phyloP scores from a whole-genome alignment of 1,139 yeast genomes.

The Saccharomyces hybrid region DNA sequence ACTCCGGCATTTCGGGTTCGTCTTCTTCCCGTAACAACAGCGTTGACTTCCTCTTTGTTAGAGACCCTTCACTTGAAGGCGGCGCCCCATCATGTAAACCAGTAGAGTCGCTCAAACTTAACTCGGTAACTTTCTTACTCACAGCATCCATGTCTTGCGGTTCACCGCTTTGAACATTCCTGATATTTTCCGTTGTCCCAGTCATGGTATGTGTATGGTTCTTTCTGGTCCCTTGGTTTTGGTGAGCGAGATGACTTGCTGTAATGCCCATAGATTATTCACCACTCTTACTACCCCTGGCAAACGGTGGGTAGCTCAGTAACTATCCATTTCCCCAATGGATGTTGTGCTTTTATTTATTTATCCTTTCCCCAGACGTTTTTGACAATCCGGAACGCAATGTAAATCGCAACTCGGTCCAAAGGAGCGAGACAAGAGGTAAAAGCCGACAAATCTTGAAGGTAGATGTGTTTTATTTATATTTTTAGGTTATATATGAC shows the following conservation, averaged over 20 bases:
- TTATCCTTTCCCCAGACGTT: neutral
- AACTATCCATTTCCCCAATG: neutral
- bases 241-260: neutral
- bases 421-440: neutral
- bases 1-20: neutral
- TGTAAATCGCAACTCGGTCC: neutral
- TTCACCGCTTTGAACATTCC: neutral
- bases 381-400: neutral
- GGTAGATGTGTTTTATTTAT: neutral
- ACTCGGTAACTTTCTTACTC: neutral
- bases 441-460: neutral
- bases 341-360: neutral
- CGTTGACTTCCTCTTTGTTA: slow-evolving; percentile 7
- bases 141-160: slow-evolving; percentile 1
- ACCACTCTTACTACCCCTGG: neutral
- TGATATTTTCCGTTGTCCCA: neutral
- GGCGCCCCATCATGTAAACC: neutral
- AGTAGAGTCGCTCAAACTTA: neutral
- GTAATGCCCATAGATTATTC: neutral
- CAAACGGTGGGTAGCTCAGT: neutral
- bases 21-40: slow-evolving; percentile 8
- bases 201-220: neutral
- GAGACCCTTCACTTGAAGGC: neutral
- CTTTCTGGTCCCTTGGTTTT: neutral
- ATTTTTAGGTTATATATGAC: neutral